phyloP scores from a whole-genome alignment of 495 filamentous ascomycete species.

The Massariosphaeria phaeospora region DNA sequence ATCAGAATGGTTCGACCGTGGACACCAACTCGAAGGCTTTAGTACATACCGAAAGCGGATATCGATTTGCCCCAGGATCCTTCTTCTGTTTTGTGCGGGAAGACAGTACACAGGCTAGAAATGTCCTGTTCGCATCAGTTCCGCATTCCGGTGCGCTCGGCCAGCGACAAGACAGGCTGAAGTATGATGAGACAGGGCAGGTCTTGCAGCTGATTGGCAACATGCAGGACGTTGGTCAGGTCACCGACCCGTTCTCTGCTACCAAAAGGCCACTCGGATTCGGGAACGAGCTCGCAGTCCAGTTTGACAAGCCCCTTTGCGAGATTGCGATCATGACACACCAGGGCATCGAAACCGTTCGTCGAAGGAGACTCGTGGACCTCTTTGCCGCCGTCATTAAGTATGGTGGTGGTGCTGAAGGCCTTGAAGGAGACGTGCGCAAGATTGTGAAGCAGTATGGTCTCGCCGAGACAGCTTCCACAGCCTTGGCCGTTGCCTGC shows the following conservation, averaged over 20 bases:
- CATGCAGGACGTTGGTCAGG: conserved; percentile 70
- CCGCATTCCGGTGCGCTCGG: conserved; percentile 80
- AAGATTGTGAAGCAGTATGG: conserved; percentile 82
- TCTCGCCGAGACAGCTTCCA: conserved; percentile 76
- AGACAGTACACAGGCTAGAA: conserved; percentile 47
- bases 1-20: conserved; percentile 32
- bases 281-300: conserved; percentile 89
- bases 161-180: conserved; percentile 44
- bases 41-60: conserved; percentile 20
- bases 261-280: conserved; percentile 69
- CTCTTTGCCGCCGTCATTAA: conserved; percentile 81
- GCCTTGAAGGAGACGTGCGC: conserved; percentile 69
- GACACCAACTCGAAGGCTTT: conserved; percentile 40
- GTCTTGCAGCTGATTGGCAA: conserved; percentile 66
- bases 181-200: conserved; percentile 64
- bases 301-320: conserved; percentile 74
- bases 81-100: conserved; percentile 76
- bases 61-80: conserved; percentile 79
- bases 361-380: conserved; percentile 80
- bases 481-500: conserved; percentile 92
- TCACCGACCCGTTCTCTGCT: conserved; percentile 64
- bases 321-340: conserved; percentile 91
- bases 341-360: conserved; percentile 76
- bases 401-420: conserved; percentile 68
- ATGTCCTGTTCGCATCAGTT: conserved; percentile 75